These are phyloP conservation scores for Zygotorulaspora danielsina DNA, from an alignment of 805 yeast species.

Conservation along the genomic window DNA sequence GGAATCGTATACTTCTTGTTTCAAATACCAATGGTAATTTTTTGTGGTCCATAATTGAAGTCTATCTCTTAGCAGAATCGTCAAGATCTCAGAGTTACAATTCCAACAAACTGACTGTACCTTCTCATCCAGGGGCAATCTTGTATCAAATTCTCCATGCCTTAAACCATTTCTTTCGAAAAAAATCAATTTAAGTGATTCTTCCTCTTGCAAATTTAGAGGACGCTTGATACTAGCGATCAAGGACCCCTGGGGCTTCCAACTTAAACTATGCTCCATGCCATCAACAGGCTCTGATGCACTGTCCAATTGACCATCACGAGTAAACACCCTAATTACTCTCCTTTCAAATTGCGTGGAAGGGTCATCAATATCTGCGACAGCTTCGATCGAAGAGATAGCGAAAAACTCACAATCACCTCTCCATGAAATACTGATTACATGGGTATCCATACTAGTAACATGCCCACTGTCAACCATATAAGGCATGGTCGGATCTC, in stretches of 20 bases:
- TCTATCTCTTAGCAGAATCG: conserved; percentile 55
- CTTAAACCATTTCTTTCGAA: conserved; percentile 92
- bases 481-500: conserved; percentile 87
- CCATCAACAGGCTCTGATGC: conserved; percentile 89
- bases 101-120: conserved; percentile 71
- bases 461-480: conserved; percentile 64
- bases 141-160: conserved; percentile 76
- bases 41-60: conserved; percentile 89
- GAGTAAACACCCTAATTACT: conserved; percentile 73
- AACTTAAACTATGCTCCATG: conserved; percentile 65
- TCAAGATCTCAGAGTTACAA: conserved; percentile 69
- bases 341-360: conserved; percentile 49
- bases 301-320: conserved; percentile 73
- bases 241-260: conserved; percentile 89
- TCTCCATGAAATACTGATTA: conserved; percentile 74
- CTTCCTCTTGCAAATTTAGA: conserved; percentile 37
- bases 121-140: conserved; percentile 49
- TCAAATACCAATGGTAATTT: conserved; percentile 94
- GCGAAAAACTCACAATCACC: conserved; percentile 88
- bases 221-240: conserved; percentile 78
- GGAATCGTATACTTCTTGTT: conserved; percentile 57
- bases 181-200: conserved; percentile 53
- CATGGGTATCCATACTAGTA: conserved; percentile 49
- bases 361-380: conserved; percentile 39
- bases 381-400: conserved; percentile 56